A percentile compares a stretch with the other conserved stretches of the same genome.
Evolutionary conservation across 1,139 yeast species (phyloP).

Genomic region (Ogataea hybrid): DNA sequence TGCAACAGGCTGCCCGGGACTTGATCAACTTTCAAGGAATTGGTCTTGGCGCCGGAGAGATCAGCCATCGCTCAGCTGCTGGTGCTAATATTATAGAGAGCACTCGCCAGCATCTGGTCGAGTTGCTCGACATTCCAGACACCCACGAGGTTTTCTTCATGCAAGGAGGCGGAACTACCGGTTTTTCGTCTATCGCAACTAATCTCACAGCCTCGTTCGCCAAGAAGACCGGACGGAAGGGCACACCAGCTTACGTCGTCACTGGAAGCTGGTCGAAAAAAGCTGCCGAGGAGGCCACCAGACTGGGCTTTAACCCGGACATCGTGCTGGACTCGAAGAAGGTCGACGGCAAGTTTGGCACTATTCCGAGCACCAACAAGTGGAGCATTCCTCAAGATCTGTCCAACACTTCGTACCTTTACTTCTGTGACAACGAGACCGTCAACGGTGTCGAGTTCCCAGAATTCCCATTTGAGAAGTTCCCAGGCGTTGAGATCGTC

Average conservation of each 20-base stretch:
- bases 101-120: constrained; percentile 63
- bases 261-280: constrained; percentile 95
- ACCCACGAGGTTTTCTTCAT: constrained; percentile 91
- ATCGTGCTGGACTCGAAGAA: constrained; percentile 65
- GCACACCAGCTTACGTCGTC: constrained; percentile 82
- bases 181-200: constrained; percentile 84
- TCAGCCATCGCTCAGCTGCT: constrained; percentile 87
- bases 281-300: constrained; percentile 77
- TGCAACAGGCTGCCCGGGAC: constrained; percentile 85
- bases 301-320: constrained; percentile 79
- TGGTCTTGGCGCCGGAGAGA: constrained; percentile 91
- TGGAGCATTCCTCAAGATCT: constrained; percentile 56
- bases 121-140: constrained; percentile 75
- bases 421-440: constrained; percentile 94
- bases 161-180: constrained; percentile 98
- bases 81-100: constrained; percentile 76
- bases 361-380: constrained; percentile 63
- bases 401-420: constrained; percentile 66
- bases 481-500: constrained; percentile 75
- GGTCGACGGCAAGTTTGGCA: constrained; percentile 54
- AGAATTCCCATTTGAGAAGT: constrained; percentile 48
- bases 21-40: constrained; percentile 63
- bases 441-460: constrained; percentile 91
- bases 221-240: constrained; percentile 63
- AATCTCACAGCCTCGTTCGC: constrained; percentile 78